Evolutionary conservation across 2,329 filamentous ascomycete genomes (phyloP).

Genomic region (Diplocarpon rosae): DNA sequence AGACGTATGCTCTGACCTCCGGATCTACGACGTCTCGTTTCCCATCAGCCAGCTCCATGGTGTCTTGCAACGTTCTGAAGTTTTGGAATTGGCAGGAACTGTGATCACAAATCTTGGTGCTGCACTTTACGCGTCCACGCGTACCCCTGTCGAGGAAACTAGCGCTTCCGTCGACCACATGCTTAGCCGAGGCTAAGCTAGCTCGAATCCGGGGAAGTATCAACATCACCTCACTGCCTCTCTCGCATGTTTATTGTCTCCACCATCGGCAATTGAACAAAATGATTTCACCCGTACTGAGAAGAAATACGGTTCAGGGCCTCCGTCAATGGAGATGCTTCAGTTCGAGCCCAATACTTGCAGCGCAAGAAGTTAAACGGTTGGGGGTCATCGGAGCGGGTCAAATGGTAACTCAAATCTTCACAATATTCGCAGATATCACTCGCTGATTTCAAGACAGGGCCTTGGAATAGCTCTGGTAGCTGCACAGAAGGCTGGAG

Average conservation of each 20-base stretch:
- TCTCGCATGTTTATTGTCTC: neutral
- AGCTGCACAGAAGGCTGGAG: conserved; percentile 69
- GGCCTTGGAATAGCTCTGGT: conserved; percentile 93
- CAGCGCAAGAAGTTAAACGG: conserved; percentile 66
- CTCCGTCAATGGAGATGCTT: conserved; percentile 41
- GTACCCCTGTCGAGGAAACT: conserved; percentile 9
- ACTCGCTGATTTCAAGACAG: conserved; percentile 35
- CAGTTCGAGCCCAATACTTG: conserved; percentile 52
- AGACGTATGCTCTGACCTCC: conserved; percentile 86
- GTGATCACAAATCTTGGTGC: conserved; percentile 1
- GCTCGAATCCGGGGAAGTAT: conserved; percentile 9
- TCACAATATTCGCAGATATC: neutral
- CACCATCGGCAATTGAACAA: conserved; percentile 7
- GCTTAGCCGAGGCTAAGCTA: conserved; percentile 14
- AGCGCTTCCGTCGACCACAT: neutral
- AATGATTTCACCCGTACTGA: conserved; percentile 23
- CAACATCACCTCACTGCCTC: conserved; percentile 1
- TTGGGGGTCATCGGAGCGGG: conserved; percentile 89
- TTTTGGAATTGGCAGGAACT: neutral
- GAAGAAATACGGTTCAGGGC: conserved; percentile 18
- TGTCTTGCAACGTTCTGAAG: conserved; percentile 8
- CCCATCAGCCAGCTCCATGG: conserved; percentile 45
- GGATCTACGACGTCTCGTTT: conserved; percentile 64
- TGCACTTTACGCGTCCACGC: conserved; percentile 9
- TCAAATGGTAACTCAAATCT: conserved; percentile 62